Base-by-base conservation (phyloP, 2,329 filamentous ascomycete genomes). In the Ophiostoma quercus region DNA sequence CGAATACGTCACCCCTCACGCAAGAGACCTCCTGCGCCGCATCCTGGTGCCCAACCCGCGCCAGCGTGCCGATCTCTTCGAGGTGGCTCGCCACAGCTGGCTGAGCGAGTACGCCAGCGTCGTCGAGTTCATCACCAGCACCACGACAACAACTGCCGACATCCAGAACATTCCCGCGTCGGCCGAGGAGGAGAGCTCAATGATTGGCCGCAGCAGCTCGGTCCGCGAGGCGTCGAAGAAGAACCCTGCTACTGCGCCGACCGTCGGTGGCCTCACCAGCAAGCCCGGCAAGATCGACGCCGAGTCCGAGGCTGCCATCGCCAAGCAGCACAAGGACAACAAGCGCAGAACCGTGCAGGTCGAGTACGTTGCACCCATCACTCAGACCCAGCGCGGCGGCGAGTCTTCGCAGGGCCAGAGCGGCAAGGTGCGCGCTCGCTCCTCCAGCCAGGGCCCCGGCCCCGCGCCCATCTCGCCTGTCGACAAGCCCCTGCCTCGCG, bases 1-100 rank as follows among this genome's bases (percentile, higher is more conserved):
- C 72, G 95, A 99, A 88, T 98, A 98, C 78, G 95, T 99, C 74
- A 97, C 95, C 8, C 95, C 95, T 8, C 95, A 99, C 79, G 94
- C 95, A 29, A 87, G 95, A 76, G 95, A 99, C 79, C 85, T 99
- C 0, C 83, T 99, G 66, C 89, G 95, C 72, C 89, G 95, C 68
- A 99, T 99, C 71, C 85, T 99, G 62, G 95, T 99, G 0, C 94
- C 95, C 6, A 95, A 98, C 78, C 95, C 95, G 68, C 87, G 95
- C 73, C 96, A 96, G 80, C 89, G 95, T 77, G 95, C 95, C 67
- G 95, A 99, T 78, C 82, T 99, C 65, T 99, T 99, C 76, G 95
- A 99, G 78, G 95, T 99, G 62, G 95, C 95, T 66, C 88, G 95
- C 68, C 95, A 99, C 80, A 99, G 95, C 81, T 99, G 95, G 95